Evolutionary conservation across 257 asterid genomes (phyloP).

Genomic region (Leptodermis oblonga): DNA sequence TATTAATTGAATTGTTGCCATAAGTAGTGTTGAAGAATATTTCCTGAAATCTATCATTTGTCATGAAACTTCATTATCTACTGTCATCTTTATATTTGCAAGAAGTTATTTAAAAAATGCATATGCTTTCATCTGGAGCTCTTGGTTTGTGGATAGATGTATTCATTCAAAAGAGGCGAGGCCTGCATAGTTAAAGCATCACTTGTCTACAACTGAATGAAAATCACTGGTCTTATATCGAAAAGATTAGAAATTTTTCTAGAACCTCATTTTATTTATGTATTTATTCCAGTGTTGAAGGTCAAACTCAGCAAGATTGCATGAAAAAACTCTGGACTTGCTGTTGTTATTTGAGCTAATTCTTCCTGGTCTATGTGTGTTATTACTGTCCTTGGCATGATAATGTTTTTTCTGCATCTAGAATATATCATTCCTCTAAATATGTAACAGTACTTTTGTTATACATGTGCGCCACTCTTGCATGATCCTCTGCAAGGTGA

Average conservation of each 20-base stretch:
- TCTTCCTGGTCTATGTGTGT: not conserved
- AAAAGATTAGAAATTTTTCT: not conserved
- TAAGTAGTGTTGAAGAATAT: not conserved
- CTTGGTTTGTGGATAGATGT: too few species aligned
- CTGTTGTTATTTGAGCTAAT: not conserved
- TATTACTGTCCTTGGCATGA: not conserved
- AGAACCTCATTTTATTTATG: not conserved
- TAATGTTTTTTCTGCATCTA: not conserved
- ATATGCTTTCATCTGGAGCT: too few species aligned
- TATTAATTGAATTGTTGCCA: not conserved
- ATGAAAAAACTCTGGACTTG: not conserved
- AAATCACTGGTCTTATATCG: not conserved
- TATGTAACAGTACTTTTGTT: too few species aligned
- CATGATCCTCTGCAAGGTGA: not conserved
- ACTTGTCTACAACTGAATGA: not conserved
- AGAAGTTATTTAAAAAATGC: not conserved
- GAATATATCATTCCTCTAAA: not conserved
- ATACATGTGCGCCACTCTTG: too few species aligned
- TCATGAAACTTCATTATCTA: not conserved
- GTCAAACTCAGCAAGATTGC: not conserved
- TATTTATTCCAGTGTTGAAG: not conserved
- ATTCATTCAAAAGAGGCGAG: too few species aligned
- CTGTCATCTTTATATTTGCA: not conserved
- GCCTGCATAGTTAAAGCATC: not conserved
- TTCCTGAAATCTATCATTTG: not conserved